Base-by-base conservation (phyloP, 208 protist genomes). In the Crithidia brevicula region DNA sequence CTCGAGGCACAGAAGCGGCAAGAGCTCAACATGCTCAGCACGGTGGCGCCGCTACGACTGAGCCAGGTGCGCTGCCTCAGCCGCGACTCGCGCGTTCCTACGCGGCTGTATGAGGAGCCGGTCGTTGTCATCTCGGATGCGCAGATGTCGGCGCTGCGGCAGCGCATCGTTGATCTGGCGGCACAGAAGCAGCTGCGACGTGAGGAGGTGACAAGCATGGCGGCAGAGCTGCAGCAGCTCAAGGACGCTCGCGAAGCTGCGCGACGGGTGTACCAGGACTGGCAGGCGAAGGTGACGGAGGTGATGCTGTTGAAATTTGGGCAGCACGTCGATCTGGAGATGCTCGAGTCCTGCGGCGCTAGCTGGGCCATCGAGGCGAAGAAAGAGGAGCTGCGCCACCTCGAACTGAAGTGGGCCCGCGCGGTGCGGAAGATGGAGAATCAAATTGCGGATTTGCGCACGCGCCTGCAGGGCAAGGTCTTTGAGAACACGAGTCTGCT, bases 301-400 rank as follows among this genome's bases (percentile, higher is more conserved):
- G 91, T 98, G 33, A 98, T 98, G 90, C 79, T 98, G 70, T 79
- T 98, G 46, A 98, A 98, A 77, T 98, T 98, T 70, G 97, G 97
- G 13, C 88, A 94, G 54, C 76, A 84, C 20, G 90, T 98, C 11
- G 93, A 98, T 46, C 59, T 98, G 18, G 97, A 98, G 66, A 81
- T 91, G 70, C 78, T 98, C 9, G 92, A 98, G 67, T 88, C 83
- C 13, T 89, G 89, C 47, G 84, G 83, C 20, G 88, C 94, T 8
- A 94, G 94, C 75, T 84, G 91, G 60, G 75, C 80, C 33, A 94
- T 97, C 49, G 95, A 98, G 67, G 76, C 91, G 34, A 79, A 96
- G 76, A 96, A 95, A 59, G 91, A 96, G 74, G 74, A 88, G 77
- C 85, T 98, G 47, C 89, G 88, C 18, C 68, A 81, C 49, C 77